Base-by-base conservation (phyloP, 441 rosid genomes). In the Bruguiera hainesii region DNA sequence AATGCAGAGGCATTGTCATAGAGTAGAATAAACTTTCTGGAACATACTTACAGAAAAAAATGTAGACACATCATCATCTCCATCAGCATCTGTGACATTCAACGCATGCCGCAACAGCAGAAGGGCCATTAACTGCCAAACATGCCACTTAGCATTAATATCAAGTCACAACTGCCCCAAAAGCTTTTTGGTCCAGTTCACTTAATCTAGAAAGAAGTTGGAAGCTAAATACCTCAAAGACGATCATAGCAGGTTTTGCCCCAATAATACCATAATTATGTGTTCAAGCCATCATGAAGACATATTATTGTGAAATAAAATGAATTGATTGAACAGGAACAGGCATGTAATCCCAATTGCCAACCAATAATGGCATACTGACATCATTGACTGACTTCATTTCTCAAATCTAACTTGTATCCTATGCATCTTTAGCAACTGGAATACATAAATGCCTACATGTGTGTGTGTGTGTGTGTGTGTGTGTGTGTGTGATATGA, bases 31-130 rank as follows among this genome's bases (percentile, higher is more conserved):
- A 23, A 50, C 73, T 35, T 37, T 61, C 67, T 48, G 56, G 52
- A n/a, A 21, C 64, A 28, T 57, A 77, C 96, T 87, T 75, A 94
- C 95, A 62, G 95, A 85, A 78, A 91, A 84, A 78, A 86, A 89
- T 0, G 88, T 73, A 33, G 94, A 84, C 35, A 86, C 89, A 8
- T 91, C 93, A 35, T 89, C 94, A 29, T 85, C 95, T 73, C 82
- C 88, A 71, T 85, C 93, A 55, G 85, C 76, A 31, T 84, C 89
- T n/a, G 93, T 88, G 62, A 85, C 78, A 63, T 82, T 77, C 74
- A 89, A 60, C 10, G 95, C 93, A 58, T 91, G 94, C 67, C 98
- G 83, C 79, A 91, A 77, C 33, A 91, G 93, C 71, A 91, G 82
- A 79, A 91, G 96, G 56, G 90, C 90, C 91, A 91, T 88, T 69